Base-by-base conservation (phyloP, 2,329 filamentous ascomycete genomes). In the Ascochyta viciae-villosae region DNA sequence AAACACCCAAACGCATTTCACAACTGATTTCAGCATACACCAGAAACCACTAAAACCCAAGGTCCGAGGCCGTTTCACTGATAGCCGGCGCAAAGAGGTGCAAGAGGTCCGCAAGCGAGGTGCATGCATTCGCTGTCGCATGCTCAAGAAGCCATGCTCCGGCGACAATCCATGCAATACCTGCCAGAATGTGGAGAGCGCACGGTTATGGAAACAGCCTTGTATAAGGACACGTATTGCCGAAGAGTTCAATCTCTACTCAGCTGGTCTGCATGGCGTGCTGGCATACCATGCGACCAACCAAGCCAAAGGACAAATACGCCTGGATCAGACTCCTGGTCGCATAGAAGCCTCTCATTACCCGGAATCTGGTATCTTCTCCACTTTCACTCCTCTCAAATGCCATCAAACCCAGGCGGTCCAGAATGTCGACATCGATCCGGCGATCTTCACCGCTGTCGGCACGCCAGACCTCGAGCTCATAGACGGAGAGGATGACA, bases 101-200 rank as follows among this genome's bases (percentile, higher is more conserved):
- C 82, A 85, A 59, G 80, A 84, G 57, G 82, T 86, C 31, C 79
- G 85, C 23, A 86, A 87, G 68, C 78, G 81, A 48, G 85, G 85
- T 12, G 85, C 85, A 7, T 87, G 85, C 64, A 82, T 87, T 58
- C 81, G 85, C 31, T 87, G 85, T 67, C 82, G 85, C 13, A 87
- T 87, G 85, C 74, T 87, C 23, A 87, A 87, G 74, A 87, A 87
- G 64, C 82, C 84, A 41, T 87, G 85, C 63, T 87, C 85, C 8
- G 82, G 83, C 31, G 84, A 83, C 19, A 85, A 79, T 35, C 85
- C 85, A 15, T 87, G 85, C 67, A 82, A 76, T 24, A 85, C 83
- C 9, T 87, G 85, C 60, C 78, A 78, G 46, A 82, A 81, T 57
- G 82, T 87, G n/a, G 83, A 86, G 64, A 84, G 81, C 55, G 85